Percentiles rank a stretch among this genome's conserved stretches.
phyloP scores from a whole-genome alignment of 2,329 filamentous ascomycete species.

The Fragosphaeria purpurea region DNA sequence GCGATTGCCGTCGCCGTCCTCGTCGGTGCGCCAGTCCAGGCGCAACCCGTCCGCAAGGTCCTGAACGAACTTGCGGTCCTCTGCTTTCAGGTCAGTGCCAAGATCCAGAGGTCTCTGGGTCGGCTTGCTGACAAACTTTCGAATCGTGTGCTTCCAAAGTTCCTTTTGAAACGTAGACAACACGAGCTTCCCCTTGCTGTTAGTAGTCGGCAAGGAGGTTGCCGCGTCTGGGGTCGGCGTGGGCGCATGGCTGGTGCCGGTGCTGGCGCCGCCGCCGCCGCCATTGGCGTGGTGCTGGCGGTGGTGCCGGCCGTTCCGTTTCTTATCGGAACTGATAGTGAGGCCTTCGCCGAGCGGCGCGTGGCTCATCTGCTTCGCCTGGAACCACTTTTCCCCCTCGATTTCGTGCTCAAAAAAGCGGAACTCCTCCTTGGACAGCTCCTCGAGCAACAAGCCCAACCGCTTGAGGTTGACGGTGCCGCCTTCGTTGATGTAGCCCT shows the following conservation, averaged over 20 bases:
- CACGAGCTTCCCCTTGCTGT: slow-evolving; percentile 51
- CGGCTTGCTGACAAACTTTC: slow-evolving; percentile 69
- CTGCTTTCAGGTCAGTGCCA: slow-evolving; percentile 60
- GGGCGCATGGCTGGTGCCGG: neutral
- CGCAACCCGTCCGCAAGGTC: slow-evolving; percentile 61
- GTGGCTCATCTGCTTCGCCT: slow-evolving; percentile 58
- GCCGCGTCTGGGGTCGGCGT: neutral
- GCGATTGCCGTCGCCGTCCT: slow-evolving; percentile 45
- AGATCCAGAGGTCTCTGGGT: slow-evolving; percentile 60
- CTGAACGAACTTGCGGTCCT: slow-evolving; percentile 87
- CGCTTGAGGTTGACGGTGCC: slow-evolving; percentile 84
- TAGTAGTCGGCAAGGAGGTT: slow-evolving; percentile 25
- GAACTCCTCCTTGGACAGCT: slow-evolving; percentile 80
- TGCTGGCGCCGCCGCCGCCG: slow-evolving; percentile 15
- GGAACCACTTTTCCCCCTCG: slow-evolving; percentile 83
- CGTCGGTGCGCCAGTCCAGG: slow-evolving; percentile 47
- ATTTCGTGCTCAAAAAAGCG: slow-evolving; percentile 89
- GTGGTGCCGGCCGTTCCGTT: neutral
- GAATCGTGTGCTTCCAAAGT: slow-evolving; percentile 69
- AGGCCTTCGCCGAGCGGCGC: slow-evolving; percentile 50
- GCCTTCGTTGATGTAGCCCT: slow-evolving; percentile 93
- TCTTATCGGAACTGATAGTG: slow-evolving; percentile 11
- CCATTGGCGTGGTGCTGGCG: neutral
- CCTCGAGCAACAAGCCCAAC: slow-evolving; percentile 66
- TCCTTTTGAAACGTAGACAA: slow-evolving; percentile 74